Conservation (phyloP, 2,329 filamentous ascomycete genomes). For the Penicillium polonicum region DNA sequence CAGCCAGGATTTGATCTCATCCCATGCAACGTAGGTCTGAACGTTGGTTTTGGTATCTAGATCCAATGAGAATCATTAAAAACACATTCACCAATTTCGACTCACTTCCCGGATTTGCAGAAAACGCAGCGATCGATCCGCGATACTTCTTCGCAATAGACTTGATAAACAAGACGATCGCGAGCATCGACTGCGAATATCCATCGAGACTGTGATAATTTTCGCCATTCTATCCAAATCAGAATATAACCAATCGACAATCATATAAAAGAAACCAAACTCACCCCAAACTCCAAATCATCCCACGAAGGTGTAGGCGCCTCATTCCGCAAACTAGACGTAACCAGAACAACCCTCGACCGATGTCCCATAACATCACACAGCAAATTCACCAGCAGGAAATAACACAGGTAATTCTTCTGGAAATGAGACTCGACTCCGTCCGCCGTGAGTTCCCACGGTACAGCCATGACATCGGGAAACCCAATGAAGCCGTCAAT, state of each 20-base stretch:
- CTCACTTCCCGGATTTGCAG: conserved; percentile 31
- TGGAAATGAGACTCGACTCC: conserved; percentile 29
- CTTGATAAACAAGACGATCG: conserved; percentile 28
- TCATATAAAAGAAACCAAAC: neutral
- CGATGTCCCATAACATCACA: conserved; percentile 13
- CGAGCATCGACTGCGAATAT: conserved; percentile 29
- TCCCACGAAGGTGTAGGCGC: conserved; percentile 21
- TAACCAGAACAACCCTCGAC: conserved; percentile 23
- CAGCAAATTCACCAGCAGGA: conserved; percentile 24
- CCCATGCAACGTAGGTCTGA: conserved; percentile 21
- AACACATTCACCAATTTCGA: neutral
- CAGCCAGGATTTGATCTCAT: conserved; percentile 25
- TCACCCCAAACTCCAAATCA: conserved; percentile 24
- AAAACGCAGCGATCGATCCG: conserved; percentile 22
- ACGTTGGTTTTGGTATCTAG: conserved; percentile 26
- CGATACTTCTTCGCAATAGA: conserved; percentile 16
- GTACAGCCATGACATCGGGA: conserved; percentile 20
- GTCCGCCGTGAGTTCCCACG: conserved; percentile 23
- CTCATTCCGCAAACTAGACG: conserved; percentile 23
- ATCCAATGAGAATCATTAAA: neutral
- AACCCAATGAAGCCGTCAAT: conserved; percentile 27
- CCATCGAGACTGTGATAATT: conserved; percentile 27
- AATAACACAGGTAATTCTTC: conserved; percentile 28
- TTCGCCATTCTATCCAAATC: conserved; percentile 21
- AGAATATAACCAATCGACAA: neutral